Evolutionary conservation across 2,329 filamentous ascomycete genomes (phyloP).

Genomic region (Xylaria sp.): DNA sequence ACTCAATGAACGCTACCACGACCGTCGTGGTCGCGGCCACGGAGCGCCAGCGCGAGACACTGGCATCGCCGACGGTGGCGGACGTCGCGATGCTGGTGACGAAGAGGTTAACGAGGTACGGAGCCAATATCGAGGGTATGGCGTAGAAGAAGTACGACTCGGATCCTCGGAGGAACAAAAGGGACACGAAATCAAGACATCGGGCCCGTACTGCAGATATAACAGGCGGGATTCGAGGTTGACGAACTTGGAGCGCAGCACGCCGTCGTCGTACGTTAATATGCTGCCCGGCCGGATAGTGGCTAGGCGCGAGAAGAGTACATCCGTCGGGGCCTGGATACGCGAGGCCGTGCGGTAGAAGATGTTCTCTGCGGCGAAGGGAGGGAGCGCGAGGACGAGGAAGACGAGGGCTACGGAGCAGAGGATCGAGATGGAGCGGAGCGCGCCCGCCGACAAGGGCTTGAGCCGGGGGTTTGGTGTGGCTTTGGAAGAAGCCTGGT

Average conservation of each 20-base stretch:
- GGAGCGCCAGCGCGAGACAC: slow-evolving; percentile 67
- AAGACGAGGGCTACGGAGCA: slow-evolving; percentile 57
- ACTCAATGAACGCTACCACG: slow-evolving; percentile 65
- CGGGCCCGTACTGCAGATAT: slow-evolving; percentile 83
- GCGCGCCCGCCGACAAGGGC: slow-evolving; percentile 58
- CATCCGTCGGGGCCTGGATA: slow-evolving; percentile 82
- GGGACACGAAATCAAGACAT: slow-evolving; percentile 74
- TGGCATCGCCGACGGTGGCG: slow-evolving; percentile 62
- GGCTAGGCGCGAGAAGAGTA: slow-evolving; percentile 79
- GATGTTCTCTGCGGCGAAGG: slow-evolving; percentile 78
- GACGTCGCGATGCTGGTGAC: slow-evolving; percentile 77
- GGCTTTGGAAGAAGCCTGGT: slow-evolving; percentile 50
- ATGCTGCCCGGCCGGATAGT: slow-evolving; percentile 53
- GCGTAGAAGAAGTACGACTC: slow-evolving; percentile 80
- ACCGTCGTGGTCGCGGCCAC: slow-evolving; percentile 69
- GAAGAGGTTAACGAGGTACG: slow-evolving; percentile 81
- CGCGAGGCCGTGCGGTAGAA: slow-evolving; percentile 79
- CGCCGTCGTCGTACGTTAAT: slow-evolving; percentile 65
- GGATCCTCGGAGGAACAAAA: slow-evolving; percentile 80
- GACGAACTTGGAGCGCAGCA: slow-evolving; percentile 71
- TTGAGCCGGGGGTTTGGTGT: slow-evolving; percentile 58
- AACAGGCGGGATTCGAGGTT: slow-evolving; percentile 75
- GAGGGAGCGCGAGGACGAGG: slow-evolving; percentile 66
- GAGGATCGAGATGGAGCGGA: slow-evolving; percentile 66
- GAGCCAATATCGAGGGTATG: slow-evolving; percentile 71